A percentile compares a stretch with the other conserved stretches of the same genome.
Evolutionary conservation across 306 rosid species (phyloP).

Genomic region (Malus asiatica): DNA sequence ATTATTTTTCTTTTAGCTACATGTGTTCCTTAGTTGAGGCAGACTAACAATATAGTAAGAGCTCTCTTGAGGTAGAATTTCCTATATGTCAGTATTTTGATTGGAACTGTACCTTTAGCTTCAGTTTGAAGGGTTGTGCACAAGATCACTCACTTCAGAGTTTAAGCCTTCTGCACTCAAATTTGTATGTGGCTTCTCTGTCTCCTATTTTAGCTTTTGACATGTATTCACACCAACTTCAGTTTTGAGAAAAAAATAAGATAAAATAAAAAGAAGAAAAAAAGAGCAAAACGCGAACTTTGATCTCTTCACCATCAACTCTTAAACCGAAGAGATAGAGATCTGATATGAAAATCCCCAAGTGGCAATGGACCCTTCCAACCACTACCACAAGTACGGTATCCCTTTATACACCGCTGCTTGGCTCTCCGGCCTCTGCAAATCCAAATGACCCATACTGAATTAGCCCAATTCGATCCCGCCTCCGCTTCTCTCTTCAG

Average conservation of each 20-base stretch:
- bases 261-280: no score
- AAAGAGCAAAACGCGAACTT: no score
- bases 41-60: not conserved
- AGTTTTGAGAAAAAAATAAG: no score
- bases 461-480: not conserved
- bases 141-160: not conserved
- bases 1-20: not conserved
- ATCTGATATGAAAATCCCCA: not conserved
- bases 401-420: slow-evolving; percentile 66
- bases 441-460: not conserved
- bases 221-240: no score
- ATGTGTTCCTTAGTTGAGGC: not conserved
- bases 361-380: slow-evolving; percentile 25
- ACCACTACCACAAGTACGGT: slow-evolving; percentile 64
- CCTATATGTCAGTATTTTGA: not conserved
- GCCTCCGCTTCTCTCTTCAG: slow-evolving; percentile 48
- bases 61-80: not conserved
- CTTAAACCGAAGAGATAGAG: no score
- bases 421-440: slow-evolving; percentile 41
- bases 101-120: not conserved
- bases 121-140: not conserved
- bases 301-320: no score
- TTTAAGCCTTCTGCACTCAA: no score
- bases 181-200: no score
- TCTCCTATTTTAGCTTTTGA: no score